Conservation (phyloP, 306 rosid species). For the Dicorynia guianensis region DNA sequence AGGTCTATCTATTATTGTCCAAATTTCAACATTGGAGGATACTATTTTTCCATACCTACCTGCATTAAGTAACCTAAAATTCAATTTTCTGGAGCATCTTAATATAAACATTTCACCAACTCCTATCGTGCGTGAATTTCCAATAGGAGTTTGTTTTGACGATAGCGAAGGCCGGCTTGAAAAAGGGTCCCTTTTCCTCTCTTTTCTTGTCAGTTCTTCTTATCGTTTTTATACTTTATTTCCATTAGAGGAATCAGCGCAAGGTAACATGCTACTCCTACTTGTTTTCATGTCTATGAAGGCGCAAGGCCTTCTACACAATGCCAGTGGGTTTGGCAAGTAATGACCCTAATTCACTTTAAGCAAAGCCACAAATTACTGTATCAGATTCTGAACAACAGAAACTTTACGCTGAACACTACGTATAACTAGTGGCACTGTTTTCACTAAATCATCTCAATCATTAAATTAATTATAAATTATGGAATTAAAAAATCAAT, state of each 20-base stretch:
- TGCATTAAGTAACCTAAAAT: conserved; percentile 16
- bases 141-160: not conserved
- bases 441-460: no score
- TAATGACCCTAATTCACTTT: no score
- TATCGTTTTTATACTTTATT: conserved; percentile 9
- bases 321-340: no score
- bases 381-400: no score
- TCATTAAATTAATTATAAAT: no score
- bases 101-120: not conserved
- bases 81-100: conserved; percentile 12
- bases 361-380: no score
- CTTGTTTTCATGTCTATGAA: not conserved
- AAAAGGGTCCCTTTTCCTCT: not conserved
- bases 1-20: not conserved
- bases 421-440: no score
- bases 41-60: conserved; percentile 35
- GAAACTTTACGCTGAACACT: no score
- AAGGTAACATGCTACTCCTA: not conserved
- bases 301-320: no score
- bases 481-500: no score
- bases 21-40: conserved; percentile 16
- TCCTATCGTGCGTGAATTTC: conserved; percentile 12
- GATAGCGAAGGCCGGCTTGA: not conserved
- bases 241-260: not conserved
- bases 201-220: not conserved